Conservation (phyloP, 2,329 filamentous ascomycete species). For the Claviceps digitariae region DNA sequence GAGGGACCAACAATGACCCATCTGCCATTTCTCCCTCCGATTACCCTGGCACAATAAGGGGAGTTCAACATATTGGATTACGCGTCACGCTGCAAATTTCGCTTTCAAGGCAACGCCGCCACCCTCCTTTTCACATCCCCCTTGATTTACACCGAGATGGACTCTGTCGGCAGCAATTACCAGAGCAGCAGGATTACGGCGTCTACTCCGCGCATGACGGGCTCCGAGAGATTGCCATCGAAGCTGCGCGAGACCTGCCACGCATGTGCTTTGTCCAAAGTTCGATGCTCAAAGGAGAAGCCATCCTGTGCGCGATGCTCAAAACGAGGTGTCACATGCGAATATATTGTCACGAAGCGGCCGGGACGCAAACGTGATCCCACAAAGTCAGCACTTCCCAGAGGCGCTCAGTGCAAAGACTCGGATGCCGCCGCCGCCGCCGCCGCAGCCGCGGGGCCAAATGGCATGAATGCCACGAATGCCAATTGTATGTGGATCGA, state of each 20-base stretch:
- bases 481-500: background rate
- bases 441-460: too few species aligned
- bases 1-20: background rate
- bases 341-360: constrained; percentile 18
- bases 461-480: too few species aligned
- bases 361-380: constrained; percentile 9
- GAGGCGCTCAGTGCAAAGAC: background rate
- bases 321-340: constrained; percentile 17
- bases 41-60: background rate
- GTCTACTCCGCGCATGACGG: background rate
- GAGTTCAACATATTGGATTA: background rate
- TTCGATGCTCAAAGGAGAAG: constrained; percentile 22
- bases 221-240: background rate
- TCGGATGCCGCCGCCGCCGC: background rate
- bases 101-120: background rate
- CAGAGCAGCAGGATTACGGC: background rate
- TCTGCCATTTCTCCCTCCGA: background rate
- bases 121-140: background rate
- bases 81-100: background rate
- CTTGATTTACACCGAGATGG: background rate
- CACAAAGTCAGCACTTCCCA: background rate
- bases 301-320: constrained; percentile 22
- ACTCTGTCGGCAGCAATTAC: background rate
- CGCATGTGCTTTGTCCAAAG: constrained; percentile 22
- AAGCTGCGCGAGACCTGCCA: constrained; percentile 24